Evolutionary conservation across 148 eudicot genomes (phyloP).

Genomic region (Persicaria tinctoria): DNA sequence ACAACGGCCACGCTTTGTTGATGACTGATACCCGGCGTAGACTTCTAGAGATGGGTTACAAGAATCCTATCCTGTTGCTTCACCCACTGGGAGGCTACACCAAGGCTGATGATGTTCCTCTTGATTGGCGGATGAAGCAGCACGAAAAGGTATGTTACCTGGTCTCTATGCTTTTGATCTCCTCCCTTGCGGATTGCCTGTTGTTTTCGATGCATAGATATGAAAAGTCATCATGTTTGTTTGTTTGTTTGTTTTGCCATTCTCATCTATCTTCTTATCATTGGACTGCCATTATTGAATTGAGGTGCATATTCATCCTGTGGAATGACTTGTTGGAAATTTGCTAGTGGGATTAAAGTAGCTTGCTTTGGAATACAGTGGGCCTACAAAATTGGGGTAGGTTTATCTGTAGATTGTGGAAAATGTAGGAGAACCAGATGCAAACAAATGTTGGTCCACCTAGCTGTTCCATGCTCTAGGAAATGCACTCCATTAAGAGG

Average conservation of each 20-base stretch:
- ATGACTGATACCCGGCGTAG: slow-evolving; percentile 87
- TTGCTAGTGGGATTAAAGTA: not conserved
- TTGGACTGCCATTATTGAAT: not conserved
- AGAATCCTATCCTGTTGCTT: slow-evolving; percentile 76
- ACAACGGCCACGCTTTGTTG: slow-evolving; percentile 86
- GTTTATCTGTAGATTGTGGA: not conserved
- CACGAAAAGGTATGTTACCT: slow-evolving; percentile 63
- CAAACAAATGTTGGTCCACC: not conserved
- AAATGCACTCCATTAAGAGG: not conserved
- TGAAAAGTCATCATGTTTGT: not conserved
- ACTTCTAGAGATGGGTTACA: slow-evolving; percentile 90
- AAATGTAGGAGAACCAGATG: not conserved
- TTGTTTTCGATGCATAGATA: not conserved
- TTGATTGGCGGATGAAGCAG: slow-evolving; percentile 89
- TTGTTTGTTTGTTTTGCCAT: not conserved
- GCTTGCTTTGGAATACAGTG: not conserved
- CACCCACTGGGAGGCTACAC: slow-evolving; percentile 92
- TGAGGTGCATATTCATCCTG: not conserved
- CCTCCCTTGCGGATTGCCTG: not conserved
- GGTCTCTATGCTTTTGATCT: not conserved
- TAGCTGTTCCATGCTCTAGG: not conserved
- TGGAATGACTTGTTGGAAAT: not conserved
- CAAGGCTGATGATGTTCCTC: slow-evolving; percentile 92
- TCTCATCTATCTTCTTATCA: not conserved
- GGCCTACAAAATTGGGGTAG: not conserved